phyloP scores from a whole-genome alignment of 129 eudicot species.

The Artemisia annua region DNA sequence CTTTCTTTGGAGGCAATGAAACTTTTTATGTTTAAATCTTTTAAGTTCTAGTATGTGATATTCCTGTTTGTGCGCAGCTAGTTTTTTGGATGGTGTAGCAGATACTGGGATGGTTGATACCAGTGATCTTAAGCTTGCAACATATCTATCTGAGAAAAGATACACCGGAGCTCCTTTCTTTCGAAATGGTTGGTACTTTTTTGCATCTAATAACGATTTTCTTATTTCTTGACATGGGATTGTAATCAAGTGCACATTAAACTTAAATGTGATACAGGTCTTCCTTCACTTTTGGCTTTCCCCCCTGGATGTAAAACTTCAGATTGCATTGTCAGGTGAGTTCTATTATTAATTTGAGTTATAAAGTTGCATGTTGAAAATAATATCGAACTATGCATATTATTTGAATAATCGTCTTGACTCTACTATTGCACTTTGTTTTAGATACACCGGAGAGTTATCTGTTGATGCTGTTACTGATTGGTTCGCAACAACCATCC shows the following conservation, averaged over 20 bases:
- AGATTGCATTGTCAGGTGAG: conserved; percentile 75
- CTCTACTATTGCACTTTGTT: conserved; percentile 14
- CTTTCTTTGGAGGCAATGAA: too few species aligned
- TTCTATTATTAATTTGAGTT: conserved; percentile 12
- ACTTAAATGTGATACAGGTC: conserved; percentile 47
- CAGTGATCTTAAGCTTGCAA: conserved; percentile 70
- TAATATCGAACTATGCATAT: conserved; percentile 6
- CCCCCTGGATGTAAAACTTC: conserved; percentile 82
- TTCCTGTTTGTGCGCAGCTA: conserved; percentile 40
- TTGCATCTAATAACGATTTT: conserved; percentile 2
- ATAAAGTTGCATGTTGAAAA: conserved; percentile 9
- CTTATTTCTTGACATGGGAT: background rate
- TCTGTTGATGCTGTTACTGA: conserved; percentile 95
- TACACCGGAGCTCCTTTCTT: conserved; percentile 74
- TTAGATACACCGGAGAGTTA: conserved; percentile 86
- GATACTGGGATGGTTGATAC: conserved; percentile 71
- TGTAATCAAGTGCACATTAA: background rate
- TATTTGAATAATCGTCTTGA: background rate
- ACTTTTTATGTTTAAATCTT: background rate
- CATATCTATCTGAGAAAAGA: conserved; percentile 75
- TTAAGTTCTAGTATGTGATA: conserved; percentile 6
- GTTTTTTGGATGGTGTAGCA: conserved; percentile 70
- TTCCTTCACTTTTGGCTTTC: conserved; percentile 77
- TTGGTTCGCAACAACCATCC: conserved; percentile 75
- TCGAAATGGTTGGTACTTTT: conserved; percentile 66